Conservation (phyloP, 2,329 filamentous ascomycete genomes). For the Clonostachys sp. region DNA sequence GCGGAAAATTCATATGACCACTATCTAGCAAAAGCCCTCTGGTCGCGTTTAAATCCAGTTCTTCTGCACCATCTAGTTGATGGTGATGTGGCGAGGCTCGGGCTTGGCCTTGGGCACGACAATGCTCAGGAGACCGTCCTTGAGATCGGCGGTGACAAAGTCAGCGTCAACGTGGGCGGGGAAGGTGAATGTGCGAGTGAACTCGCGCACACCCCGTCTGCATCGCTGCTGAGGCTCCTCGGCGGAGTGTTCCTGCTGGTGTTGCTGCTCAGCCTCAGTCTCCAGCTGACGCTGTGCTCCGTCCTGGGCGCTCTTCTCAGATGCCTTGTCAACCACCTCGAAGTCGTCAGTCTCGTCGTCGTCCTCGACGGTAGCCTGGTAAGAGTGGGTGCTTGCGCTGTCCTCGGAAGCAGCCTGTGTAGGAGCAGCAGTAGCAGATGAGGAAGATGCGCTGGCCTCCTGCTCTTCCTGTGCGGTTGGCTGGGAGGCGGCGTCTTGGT, state of each 20-base stretch:
- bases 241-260: neutral
- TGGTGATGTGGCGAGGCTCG: neutral
- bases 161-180: neutral
- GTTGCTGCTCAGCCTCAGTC: neutral
- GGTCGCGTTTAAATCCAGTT: no score
- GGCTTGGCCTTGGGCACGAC: neutral
- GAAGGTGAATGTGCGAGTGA: neutral
- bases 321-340: neutral
- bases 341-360: neutral
- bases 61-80: neutral
- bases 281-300: neutral
- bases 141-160: neutral
- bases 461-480: neutral
- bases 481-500: neutral
- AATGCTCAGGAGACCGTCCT: neutral
- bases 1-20: no score
- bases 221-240: neutral
- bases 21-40: no score
- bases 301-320: neutral
- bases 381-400: neutral
- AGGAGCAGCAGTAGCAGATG: neutral
- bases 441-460: neutral
- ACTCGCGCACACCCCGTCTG: neutral
- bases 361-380: constrained; percentile 1
- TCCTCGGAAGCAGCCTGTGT: neutral